Conservation (phyloP, 2,329 filamentous ascomycete species). For the Boeremia exigua region DNA sequence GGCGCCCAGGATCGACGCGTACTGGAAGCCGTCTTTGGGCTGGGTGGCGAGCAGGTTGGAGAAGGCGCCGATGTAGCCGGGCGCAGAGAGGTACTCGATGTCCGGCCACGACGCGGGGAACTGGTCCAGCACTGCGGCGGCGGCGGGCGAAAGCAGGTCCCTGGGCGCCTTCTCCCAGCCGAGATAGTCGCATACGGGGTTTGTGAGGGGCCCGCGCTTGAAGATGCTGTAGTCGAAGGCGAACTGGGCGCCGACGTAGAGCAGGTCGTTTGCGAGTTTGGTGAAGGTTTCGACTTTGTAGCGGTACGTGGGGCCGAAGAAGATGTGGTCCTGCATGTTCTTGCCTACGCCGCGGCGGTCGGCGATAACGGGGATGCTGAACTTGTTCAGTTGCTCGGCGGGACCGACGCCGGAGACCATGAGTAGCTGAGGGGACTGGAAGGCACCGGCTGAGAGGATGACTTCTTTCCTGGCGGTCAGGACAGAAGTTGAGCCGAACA, state of each 20-base stretch:
- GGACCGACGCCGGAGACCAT: slow-evolving; percentile 49
- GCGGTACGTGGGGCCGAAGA: slow-evolving; percentile 31
- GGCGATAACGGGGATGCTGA: slow-evolving; percentile 28
- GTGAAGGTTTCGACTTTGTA: slow-evolving; percentile 25
- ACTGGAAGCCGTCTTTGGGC: slow-evolving; percentile 37
- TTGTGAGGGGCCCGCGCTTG: slow-evolving; percentile 26
- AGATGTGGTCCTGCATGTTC: slow-evolving; percentile 28
- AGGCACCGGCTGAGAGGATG: slow-evolving; percentile 53
- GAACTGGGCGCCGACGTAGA: slow-evolving; percentile 21
- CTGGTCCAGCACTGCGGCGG: slow-evolving; percentile 7
- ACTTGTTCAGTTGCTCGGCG: slow-evolving; percentile 17
- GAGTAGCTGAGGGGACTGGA: slow-evolving; percentile 51
- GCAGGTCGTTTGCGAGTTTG: slow-evolving; percentile 22
- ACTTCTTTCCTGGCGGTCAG: slow-evolving; percentile 49
- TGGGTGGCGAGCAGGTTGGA: slow-evolving; percentile 23
- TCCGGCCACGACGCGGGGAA: slow-evolving; percentile 36
- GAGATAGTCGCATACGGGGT: slow-evolving; percentile 28
- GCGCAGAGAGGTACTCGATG: slow-evolving; percentile 28
- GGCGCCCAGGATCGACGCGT: slow-evolving; percentile 40
- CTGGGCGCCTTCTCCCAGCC: slow-evolving; percentile 34
- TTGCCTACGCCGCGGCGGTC: slow-evolving; percentile 37
- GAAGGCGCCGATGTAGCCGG: slow-evolving; percentile 26
- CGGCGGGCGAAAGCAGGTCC: slow-evolving; percentile 16
- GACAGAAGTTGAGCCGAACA: slow-evolving; percentile 3
- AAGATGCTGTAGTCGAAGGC: slow-evolving; percentile 18